Evolutionary conservation across 495 filamentous ascomycete species (phyloP).

Genomic region (Achaetomiella virescens): DNA sequence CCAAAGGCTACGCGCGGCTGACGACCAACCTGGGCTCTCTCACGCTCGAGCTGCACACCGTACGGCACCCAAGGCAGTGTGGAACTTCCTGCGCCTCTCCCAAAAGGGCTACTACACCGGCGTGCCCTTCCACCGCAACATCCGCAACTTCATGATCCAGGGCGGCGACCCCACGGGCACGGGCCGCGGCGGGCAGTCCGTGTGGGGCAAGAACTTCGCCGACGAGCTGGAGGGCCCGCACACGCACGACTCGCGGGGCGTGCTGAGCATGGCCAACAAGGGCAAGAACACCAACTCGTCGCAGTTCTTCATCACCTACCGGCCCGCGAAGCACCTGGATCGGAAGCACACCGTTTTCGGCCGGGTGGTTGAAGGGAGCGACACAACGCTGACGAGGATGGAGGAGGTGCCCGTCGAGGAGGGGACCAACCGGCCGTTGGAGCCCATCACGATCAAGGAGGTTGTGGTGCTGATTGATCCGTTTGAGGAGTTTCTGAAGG

Average conservation of each 20-base stretch:
- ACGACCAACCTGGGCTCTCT: conserved; percentile 74
- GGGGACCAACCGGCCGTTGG: conserved; percentile 60
- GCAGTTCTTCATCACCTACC: conserved; percentile 95
- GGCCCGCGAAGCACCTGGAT: conserved; percentile 74
- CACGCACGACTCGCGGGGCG: conserved; percentile 69
- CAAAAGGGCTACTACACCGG: conserved; percentile 84
- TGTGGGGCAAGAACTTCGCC: conserved; percentile 86
- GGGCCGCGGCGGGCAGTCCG: conserved; percentile 75
- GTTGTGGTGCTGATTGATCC: conserved; percentile 88
- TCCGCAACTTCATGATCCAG: conserved; percentile 96
- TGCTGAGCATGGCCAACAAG: conserved; percentile 95
- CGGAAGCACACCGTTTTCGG: conserved; percentile 96
- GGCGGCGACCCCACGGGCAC: conserved; percentile 92
- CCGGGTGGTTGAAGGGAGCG: conserved; percentile 69
- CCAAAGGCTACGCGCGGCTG: conserved; percentile 84
- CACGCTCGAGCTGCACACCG: conserved; percentile 84
- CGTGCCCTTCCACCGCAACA: conserved; percentile 84
- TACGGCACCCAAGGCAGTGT: conserved; percentile 84
- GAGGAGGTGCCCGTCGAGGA: conserved; percentile 65
- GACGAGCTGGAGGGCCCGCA: conserved; percentile 90
- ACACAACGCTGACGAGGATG: conserved; percentile 57
- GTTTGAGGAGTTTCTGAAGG: conserved; percentile 83
- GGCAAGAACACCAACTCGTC: conserved; percentile 93
- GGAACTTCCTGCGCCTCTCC: conserved; percentile 88
- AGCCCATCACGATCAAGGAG: conserved; percentile 73